A percentile compares a stretch with the other conserved stretches of the same genome.
Evolutionary conservation across 352 stramenopile species (phyloP).

Genomic region (Phytophthora pistaciae): DNA sequence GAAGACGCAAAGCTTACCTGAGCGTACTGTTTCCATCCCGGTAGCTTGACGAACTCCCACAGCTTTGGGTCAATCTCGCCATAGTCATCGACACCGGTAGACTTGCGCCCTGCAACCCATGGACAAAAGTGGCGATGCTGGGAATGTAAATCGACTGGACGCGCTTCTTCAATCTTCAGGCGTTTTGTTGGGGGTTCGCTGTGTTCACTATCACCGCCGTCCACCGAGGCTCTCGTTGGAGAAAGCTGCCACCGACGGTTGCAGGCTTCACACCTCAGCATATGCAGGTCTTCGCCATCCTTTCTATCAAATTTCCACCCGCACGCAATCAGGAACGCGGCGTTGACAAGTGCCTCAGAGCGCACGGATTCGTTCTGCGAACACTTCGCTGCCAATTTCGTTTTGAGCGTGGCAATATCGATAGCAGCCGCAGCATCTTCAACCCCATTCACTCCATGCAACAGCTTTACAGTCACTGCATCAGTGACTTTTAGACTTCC

Average conservation of each 20-base stretch:
- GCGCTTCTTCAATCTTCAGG: slow-evolving; percentile 20
- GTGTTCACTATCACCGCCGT: slow-evolving; percentile 5
- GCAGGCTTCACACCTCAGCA: slow-evolving; percentile 51
- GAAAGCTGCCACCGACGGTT: slow-evolving; percentile 48
- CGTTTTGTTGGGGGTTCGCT: slow-evolving; percentile 45
- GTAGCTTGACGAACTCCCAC: slow-evolving; percentile 36
- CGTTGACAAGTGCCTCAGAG: slow-evolving; percentile 33
- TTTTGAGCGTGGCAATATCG: slow-evolving; percentile 16
- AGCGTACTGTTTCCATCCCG: slow-evolving; percentile 49
- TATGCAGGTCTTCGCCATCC: not conserved
- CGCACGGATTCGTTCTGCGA: slow-evolving; percentile 12
- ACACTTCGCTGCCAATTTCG: slow-evolving; percentile 21
- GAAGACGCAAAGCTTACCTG: slow-evolving; percentile 39
- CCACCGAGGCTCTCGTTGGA: not conserved
- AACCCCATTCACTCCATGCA: slow-evolving; percentile 14
- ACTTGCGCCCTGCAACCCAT: slow-evolving; percentile 44
- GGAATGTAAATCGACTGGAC: slow-evolving; percentile 22
- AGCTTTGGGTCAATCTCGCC: slow-evolving; percentile 31
- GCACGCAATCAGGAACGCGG: slow-evolving; percentile 41
- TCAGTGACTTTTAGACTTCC: slow-evolving; percentile 19
- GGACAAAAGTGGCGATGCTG: slow-evolving; percentile 75
- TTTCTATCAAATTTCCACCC: slow-evolving; percentile 52
- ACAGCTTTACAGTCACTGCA: slow-evolving; percentile 20
- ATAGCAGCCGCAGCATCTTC: not conserved
- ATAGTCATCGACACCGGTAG: slow-evolving; percentile 25